A percentile compares a stretch with the other conserved stretches of the same genome.
These are phyloP conservation scores for Metschnikowia shivogae DNA, from an alignment of 805 yeast genomes.

Conservation along the genomic window DNA sequence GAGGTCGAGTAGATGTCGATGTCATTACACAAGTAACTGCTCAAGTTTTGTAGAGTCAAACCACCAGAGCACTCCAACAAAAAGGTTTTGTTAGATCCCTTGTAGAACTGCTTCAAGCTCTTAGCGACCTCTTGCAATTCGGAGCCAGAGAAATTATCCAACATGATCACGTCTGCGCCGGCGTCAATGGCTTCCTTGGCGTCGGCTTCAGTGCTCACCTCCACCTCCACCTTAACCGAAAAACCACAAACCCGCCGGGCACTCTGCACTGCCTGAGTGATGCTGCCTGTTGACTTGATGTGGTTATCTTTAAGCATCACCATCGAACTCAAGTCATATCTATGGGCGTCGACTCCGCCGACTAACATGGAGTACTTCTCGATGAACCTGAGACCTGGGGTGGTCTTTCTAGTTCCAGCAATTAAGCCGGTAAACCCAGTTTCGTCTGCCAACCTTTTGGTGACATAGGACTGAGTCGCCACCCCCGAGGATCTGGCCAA, in stretches of 20 bases:
- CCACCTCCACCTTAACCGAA: constrained; percentile 87
- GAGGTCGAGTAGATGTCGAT: constrained; percentile 90
- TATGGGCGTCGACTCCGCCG: constrained; percentile 91
- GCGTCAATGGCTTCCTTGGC: constrained; percentile 91
- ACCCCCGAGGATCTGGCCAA: constrained; percentile 83
- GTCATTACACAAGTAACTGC: constrained; percentile 63
- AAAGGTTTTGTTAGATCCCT: constrained; percentile 44
- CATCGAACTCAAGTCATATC: constrained; percentile 90
- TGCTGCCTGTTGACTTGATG: constrained; percentile 88
- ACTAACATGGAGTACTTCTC: constrained; percentile 94
- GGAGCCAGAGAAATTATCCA: constrained; percentile 77
- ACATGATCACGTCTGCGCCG: constrained; percentile 94
- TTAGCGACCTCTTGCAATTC: constrained; percentile 63
- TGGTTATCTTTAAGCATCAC: constrained; percentile 96
- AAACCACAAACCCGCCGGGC: constrained; percentile 86
- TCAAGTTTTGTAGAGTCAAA: constrained; percentile 63
- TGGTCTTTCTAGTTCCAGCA: constrained; percentile 97
- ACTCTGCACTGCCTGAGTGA: constrained; percentile 70
- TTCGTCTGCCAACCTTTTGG: constrained; percentile 57
- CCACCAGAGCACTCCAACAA: constrained; percentile 93
- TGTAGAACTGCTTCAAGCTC: constrained; percentile 56
- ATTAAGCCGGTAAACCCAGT: constrained; percentile 76
- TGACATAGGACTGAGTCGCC: constrained; percentile 66
- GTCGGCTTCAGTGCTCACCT: constrained; percentile 77
- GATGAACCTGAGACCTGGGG: constrained; percentile 85